Evolutionary conservation across 352 stramenopile genomes (phyloP).

Genomic region (Phytophthora quininea): DNA sequence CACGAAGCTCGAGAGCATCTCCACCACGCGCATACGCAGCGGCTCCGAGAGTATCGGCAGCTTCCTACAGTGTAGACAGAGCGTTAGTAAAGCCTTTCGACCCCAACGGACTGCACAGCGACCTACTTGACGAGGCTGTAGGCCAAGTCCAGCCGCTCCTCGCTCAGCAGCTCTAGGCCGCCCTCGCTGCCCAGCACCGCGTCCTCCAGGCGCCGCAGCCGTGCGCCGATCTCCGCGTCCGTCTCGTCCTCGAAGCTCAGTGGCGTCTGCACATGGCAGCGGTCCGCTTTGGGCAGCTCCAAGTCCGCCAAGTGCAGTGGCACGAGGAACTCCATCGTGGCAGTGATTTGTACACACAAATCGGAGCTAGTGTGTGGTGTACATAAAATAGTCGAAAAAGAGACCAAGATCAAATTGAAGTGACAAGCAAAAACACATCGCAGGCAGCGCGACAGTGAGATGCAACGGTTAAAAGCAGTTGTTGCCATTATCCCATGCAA

Average conservation of each 20-base stretch:
- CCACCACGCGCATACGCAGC: constrained; percentile 67
- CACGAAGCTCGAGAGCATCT: constrained; percentile 68
- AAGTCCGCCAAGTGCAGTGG: constrained; percentile 77
- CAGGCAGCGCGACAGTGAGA: no score
- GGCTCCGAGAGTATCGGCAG: constrained; percentile 51
- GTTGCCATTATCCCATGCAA: no score
- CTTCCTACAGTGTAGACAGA: constrained; percentile 34
- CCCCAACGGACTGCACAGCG: no score
- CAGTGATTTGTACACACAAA: no score
- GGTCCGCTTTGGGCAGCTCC: constrained; percentile 69
- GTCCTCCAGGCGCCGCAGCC: constrained; percentile 55
- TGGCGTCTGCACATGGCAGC: constrained; percentile 72
- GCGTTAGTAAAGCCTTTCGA: not conserved
- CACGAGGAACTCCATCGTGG: constrained; percentile 75
- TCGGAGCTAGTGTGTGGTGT: no score
- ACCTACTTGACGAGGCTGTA: constrained; percentile 78
- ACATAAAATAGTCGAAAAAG: no score
- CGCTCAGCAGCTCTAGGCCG: constrained; percentile 58
- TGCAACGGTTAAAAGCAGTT: no score
- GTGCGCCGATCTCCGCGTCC: constrained; percentile 48
- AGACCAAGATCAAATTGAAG: no score
- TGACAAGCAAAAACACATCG: no score
- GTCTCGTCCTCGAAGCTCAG: constrained; percentile 59
- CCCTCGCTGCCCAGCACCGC: constrained; percentile 61
- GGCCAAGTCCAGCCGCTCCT: constrained; percentile 69